Percentiles rank a stretch among this genome's conserved stretches.
phyloP scores from a whole-genome alignment of 306 rosid genomes.

The Inga laurina region DNA sequence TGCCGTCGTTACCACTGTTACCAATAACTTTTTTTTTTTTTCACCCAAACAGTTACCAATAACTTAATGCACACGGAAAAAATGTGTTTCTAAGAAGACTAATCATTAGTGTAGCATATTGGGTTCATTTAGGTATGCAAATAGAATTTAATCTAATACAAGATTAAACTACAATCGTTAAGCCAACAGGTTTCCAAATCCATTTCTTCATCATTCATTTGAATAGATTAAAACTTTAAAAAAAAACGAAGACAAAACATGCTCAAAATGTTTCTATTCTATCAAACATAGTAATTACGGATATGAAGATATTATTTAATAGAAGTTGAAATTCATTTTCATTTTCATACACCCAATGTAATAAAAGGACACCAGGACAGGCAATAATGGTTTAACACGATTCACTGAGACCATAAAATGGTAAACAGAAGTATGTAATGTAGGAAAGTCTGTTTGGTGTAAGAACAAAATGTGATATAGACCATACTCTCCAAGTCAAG shows the following conservation, averaged over 20 bases:
- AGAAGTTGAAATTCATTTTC: background rate
- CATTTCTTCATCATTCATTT: no score
- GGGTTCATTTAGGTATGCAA: background rate
- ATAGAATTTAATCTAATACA: no score
- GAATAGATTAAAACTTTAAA: no score
- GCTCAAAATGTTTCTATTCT: no score
- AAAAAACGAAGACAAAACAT: no score
- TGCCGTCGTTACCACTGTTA: no score
- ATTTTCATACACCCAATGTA: background rate
- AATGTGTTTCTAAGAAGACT: background rate
- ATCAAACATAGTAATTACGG: background rate
- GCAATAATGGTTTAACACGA: background rate
- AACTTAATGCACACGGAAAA: background rate
- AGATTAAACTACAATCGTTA: no score
- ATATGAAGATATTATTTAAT: no score
- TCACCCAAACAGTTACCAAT: background rate
- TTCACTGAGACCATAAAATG: background rate
- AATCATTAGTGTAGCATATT: background rate
- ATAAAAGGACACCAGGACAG: background rate
- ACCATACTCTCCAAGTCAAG: background rate
- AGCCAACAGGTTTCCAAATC: no score
- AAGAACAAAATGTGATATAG: background rate
- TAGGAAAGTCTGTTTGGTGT: background rate
- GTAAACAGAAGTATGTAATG: background rate
- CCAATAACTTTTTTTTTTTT: no score